Evolutionary conservation across 306 rosid genomes (phyloP), one percentile per base, ranked within the genome.

Genomic region (Hylodesmum podocarpum): DNA sequence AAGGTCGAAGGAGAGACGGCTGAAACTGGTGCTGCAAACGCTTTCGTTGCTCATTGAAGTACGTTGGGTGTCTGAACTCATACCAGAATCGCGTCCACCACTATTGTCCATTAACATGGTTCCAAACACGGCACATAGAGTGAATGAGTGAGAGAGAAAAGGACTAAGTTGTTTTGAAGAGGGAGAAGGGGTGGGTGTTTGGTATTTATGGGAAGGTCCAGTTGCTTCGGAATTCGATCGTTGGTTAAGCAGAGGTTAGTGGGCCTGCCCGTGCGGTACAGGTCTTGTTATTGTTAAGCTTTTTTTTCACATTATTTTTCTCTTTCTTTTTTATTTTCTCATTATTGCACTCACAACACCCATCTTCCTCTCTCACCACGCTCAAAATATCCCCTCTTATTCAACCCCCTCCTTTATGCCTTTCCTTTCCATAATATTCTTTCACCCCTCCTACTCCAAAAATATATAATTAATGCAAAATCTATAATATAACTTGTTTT

Each of bases 1-100:
- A n/a, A 84, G 96, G 4, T 95, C 96, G 61, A 95, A 95, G 3
- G 98, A 95, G 47, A 92, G 92, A 11, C 97, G 95, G 82, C 97
- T 90, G 87, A 88, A 89, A n/a, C 97, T 92, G 44, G 83, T 86
- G 80, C 97, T 92, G 51, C 97, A 92, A 70, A 77, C 74, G 59
- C 93, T 90, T 5, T 92, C 98, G 29, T 96, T 88, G 78, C 98
- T 92, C 92, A 95, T 90, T 0, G 97, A 90, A 70, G 86, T 81
- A 22, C 96, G 83, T 10, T 84, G 83, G 3, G 85, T 73, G 11
- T 89, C 94, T 7, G 80, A 84, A 12, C 88, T 88, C 28, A 85
- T 59, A 19, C 86, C 96, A 6, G 97, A 91, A 39, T 85, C 90
- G n/a, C 93, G 89, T 2, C 74, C 68, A 51, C 73, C 50, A 39